Evolutionary conservation across 768 basidiomycete genomes (phyloP).

Genomic region (Pholiota microspora): DNA sequence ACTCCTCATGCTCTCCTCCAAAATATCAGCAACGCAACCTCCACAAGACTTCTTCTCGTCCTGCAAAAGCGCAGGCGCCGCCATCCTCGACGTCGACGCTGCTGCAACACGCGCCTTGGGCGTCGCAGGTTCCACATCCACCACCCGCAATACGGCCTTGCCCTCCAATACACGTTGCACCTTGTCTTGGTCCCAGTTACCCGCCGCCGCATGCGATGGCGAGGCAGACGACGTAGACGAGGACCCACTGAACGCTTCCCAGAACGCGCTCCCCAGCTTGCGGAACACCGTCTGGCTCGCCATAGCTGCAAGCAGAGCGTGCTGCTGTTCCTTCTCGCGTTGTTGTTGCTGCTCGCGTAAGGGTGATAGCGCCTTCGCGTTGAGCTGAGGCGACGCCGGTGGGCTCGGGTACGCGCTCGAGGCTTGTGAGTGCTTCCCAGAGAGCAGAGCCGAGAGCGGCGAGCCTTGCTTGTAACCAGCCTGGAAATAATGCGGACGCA

Average conservation of each 20-base stretch:
- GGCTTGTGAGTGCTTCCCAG: slow-evolving; percentile 41
- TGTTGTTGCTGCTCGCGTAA: slow-evolving; percentile 13
- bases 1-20: slow-evolving; percentile 71
- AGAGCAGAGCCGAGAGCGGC: slow-evolving; percentile 33
- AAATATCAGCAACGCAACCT: slow-evolving; percentile 30
- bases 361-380: slow-evolving; percentile 19
- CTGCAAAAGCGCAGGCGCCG: not conserved
- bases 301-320: slow-evolving; percentile 63
- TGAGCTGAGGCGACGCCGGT: slow-evolving; percentile 39
- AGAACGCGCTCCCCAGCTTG: slow-evolving; percentile 76
- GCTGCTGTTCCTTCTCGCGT: slow-evolving; percentile 33
- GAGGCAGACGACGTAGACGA: slow-evolving; percentile 21
- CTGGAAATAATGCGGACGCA: slow-evolving; percentile 39
- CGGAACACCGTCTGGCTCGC: slow-evolving; percentile 74
- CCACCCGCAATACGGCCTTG: slow-evolving; percentile 74
- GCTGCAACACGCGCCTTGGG: slow-evolving; percentile 11
- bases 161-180: slow-evolving; percentile 81
- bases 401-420: slow-evolving; percentile 37
- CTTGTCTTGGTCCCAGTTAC: slow-evolving; percentile 67
- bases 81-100: slow-evolving; percentile 1
- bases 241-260: slow-evolving; percentile 82
- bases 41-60: slow-evolving; percentile 25
- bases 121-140: slow-evolving; percentile 61
- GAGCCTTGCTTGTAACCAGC: slow-evolving; percentile 16
- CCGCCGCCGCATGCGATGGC: slow-evolving; percentile 21